These are phyloP conservation scores for Serendipita sp. DNA, from an alignment of 768 basidiomycete species.

Conservation along the genomic window DNA sequence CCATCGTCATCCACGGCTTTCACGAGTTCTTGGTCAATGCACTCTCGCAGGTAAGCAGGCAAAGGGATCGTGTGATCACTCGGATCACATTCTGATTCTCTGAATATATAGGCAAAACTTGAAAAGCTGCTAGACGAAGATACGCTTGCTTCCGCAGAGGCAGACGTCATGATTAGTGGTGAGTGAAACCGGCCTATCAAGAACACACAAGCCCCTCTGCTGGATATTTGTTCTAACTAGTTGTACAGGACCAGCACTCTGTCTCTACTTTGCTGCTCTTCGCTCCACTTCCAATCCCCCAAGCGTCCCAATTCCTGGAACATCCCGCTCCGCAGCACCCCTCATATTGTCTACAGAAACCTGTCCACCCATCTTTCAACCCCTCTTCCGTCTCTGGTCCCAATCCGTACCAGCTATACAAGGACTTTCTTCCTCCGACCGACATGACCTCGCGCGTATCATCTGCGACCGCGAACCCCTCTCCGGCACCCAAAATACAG, in stretches of 20 bases:
- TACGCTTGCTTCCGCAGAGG: constrained; percentile 59
- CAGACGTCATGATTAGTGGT: constrained; percentile 79
- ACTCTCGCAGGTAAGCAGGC: constrained; percentile 26
- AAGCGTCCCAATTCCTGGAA: constrained; percentile 59
- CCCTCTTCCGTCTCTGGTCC: constrained; percentile 63
- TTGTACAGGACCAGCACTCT: constrained; percentile 53
- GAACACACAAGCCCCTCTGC: not conserved
- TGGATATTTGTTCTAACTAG: not conserved
- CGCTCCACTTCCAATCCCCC: constrained; percentile 61
- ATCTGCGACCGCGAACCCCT: constrained; percentile 52
- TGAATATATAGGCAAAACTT: constrained; percentile 38
- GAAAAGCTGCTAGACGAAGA: constrained; percentile 61
- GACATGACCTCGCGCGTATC: constrained; percentile 69
- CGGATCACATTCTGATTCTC: not conserved
- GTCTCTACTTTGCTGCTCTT: constrained; percentile 72
- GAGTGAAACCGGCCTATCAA: constrained; percentile 11
- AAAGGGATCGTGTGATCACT: not conserved
- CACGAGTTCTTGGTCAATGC: constrained; percentile 72
- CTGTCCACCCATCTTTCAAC: constrained; percentile 51
- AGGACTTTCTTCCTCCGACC: constrained; percentile 39
- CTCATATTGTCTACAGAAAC: constrained; percentile 48
- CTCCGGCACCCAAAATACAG: constrained; percentile 20
- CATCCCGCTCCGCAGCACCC: constrained; percentile 15
- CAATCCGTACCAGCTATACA: constrained; percentile 51
- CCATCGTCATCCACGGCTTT: constrained; percentile 60